A percentile compares a stretch with the other conserved stretches of the same genome.
These are phyloP conservation scores for Leucosporidium scottii DNA, from an alignment of 768 basidiomycete genomes.

Conservation along the genomic window DNA sequence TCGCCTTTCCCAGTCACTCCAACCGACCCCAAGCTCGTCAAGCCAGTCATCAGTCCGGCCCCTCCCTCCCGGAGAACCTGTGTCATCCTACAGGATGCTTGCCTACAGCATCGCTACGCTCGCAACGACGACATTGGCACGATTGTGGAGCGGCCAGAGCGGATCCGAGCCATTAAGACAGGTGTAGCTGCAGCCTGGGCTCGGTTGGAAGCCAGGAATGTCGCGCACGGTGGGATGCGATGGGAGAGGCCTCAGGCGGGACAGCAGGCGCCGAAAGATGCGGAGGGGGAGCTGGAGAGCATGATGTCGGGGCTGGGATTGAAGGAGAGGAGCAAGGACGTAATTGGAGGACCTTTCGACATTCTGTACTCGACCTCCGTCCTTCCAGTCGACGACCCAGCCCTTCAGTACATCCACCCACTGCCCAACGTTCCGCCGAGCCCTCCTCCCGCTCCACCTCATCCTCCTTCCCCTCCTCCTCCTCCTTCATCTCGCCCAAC, in stretches of 20 bases:
- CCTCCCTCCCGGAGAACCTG: background rate
- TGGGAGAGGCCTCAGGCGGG: conserved; percentile 49
- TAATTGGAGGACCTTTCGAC: conserved; percentile 31
- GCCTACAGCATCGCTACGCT: conserved; percentile 46
- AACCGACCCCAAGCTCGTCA: background rate
- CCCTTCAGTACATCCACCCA: conserved; percentile 32
- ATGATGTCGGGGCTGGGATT: conserved; percentile 4
- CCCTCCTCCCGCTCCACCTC: background rate
- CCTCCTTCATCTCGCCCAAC: conserved; percentile 1
- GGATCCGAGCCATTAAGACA: conserved; percentile 71
- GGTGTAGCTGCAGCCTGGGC: conserved; percentile 76
- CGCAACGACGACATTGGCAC: conserved; percentile 64
- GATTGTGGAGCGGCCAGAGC: conserved; percentile 85
- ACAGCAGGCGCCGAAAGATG: conserved; percentile 36
- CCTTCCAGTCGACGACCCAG: conserved; percentile 18
- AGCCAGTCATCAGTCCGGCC: background rate
- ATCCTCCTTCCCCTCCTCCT: background rate
- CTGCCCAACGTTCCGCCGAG: conserved; percentile 11
- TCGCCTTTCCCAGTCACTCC: background rate
- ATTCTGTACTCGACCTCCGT: conserved; percentile 20
- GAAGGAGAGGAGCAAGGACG: background rate
- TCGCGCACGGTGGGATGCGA: conserved; percentile 45
- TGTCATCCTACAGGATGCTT: conserved; percentile 28
- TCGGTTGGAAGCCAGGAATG: conserved; percentile 48
- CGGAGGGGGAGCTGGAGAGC: conserved; percentile 5